Evolutionary conservation across 129 eudicot genomes (phyloP), one percentile per base, ranked within the genome.

Genomic region (Artemisia argyi): DNA sequence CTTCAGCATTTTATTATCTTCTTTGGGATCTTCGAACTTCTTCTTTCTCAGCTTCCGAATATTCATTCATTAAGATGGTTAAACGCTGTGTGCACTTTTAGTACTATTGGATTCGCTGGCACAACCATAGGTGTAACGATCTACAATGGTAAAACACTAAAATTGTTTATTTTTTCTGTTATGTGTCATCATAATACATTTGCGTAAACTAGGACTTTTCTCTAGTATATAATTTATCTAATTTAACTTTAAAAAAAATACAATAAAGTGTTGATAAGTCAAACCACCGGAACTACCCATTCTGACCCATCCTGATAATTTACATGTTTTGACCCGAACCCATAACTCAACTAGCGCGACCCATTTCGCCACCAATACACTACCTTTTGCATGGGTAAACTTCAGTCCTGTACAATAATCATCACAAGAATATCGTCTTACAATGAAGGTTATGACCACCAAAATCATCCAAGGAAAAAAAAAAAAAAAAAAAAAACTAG

Each of bases 21-120:
- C 69, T 84, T 84, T 6, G 86, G 89, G 74, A 72, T 72, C 35
- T 81, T 84, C 49, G 89, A 84, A 62, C 84, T 84, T 74, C 32
- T 73, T 65, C 83, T 84, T 50, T 84, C 85, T 66, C 89, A 84
- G 65, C 83, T 84, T 26, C 89, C 89, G 8, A 75, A 79, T 50
- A 82, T 85, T 22, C 85, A 85, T 68, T 79, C 90, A 12, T 49
- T 78, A 18, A 72, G 87, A 78, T 85, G 90, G 86, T 66, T 82
- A 48, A 85, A 82, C 68, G 86, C 72, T 13, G 50, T 84, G 19
- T 84, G 89, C 42, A 85, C 86, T 74, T 63, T 78, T 15, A 74
- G 84, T 68, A 85, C 84, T 17, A 69, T 85, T 8, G 81, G 86
- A 20, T 85, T 85, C 46, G 83, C 89, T 69, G 82, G 76, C 22